phyloP scores from a whole-genome alignment of 2,329 filamentous ascomycete species.

The Emergomyces pasteurianus region DNA sequence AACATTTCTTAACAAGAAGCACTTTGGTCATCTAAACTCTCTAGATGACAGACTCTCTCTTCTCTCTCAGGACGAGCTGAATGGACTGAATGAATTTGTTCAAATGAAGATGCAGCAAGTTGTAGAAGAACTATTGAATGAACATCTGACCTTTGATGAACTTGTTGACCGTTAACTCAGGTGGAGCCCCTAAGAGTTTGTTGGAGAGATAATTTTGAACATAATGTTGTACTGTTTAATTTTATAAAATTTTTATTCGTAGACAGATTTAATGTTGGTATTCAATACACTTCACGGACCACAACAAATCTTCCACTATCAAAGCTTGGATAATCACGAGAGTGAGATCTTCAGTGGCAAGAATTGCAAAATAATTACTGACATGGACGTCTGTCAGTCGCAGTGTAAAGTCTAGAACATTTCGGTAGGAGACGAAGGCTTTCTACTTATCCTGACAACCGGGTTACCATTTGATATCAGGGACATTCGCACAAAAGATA shows the following conservation, averaged over 20 bases:
- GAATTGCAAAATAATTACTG: no score
- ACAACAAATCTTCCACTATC: no score
- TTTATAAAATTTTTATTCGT: not conserved
- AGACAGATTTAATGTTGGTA: no score
- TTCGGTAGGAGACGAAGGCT: no score
- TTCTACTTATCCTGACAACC: no score
- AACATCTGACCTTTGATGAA: constrained; percentile 3
- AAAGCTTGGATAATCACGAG: no score
- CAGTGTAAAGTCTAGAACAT: no score
- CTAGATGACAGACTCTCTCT: constrained; percentile 1
- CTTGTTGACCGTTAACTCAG: constrained; percentile 12
- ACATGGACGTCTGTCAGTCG: no score
- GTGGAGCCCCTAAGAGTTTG: not conserved
- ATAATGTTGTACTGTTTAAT: not conserved
- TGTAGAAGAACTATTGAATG: not conserved
- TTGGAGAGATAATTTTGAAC: not conserved
- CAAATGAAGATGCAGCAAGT: not conserved
- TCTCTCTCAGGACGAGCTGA: constrained; percentile 1
- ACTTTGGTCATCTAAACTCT: not conserved
- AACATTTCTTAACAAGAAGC: constrained; percentile 2
- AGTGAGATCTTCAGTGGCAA: no score
- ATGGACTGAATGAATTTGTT: constrained; percentile 3
- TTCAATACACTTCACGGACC: no score
- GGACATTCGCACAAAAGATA: no score
- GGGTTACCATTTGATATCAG: no score